These are phyloP conservation scores for Aureobasidium mangrovei DNA, from an alignment of 2,329 filamentous ascomycete genomes.

Conservation along the genomic window DNA sequence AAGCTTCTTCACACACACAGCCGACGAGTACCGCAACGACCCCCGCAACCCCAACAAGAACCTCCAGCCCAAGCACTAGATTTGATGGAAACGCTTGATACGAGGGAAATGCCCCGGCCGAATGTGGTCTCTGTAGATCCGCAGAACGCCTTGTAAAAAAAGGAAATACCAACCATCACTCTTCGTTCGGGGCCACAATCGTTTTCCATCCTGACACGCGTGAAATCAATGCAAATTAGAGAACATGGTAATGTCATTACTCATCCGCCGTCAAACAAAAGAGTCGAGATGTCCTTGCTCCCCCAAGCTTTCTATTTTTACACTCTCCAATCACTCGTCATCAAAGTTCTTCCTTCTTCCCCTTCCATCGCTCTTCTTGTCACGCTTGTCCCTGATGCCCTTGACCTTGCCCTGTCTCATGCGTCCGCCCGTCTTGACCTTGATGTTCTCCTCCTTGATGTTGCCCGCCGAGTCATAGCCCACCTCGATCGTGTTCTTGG, in stretches of 20 bases:
- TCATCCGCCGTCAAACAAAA: not conserved
- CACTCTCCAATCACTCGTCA: not conserved
- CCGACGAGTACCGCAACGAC: conserved; percentile 94
- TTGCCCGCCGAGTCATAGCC: conserved; percentile 18
- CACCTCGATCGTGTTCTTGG: conserved; percentile 34
- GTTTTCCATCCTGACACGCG: not conserved
- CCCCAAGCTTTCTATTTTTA: not conserved
- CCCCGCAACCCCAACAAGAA: conserved; percentile 61
- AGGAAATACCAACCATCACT: not conserved
- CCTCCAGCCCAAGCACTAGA: conserved; percentile 4
- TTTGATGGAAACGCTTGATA: not conserved
- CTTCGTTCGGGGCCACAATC: not conserved
- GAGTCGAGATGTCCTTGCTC: not conserved
- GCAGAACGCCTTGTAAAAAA: conserved; percentile 6
- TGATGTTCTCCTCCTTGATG: conserved; percentile 20
- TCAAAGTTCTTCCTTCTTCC: conserved; percentile 11
- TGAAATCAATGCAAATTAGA: not conserved
- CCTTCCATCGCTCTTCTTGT: conserved; percentile 24
- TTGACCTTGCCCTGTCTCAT: conserved; percentile 29
- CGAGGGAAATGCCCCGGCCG: not conserved
- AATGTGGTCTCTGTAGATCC: not conserved
- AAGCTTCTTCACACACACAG: conserved; percentile 38
- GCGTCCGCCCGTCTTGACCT: conserved; percentile 22
- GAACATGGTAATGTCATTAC: not conserved
- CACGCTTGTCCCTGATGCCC: conserved; percentile 28